Conservation (phyloP, 768 basidiomycete species). For the Russula sp. region DNA sequence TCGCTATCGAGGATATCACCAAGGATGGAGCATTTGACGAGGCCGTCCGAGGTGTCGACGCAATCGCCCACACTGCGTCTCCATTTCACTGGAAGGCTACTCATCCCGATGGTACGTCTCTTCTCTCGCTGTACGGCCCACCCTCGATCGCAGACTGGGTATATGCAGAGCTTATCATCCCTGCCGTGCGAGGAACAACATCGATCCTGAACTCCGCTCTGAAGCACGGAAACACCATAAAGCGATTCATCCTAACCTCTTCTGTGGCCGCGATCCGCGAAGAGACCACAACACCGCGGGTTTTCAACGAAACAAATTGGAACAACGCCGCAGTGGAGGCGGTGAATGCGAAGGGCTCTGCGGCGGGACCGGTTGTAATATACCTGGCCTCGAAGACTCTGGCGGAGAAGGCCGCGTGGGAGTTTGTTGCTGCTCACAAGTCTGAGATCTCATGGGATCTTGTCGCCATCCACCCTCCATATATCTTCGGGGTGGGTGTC, state of each 20-base stretch:
- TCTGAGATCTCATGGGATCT: slow-evolving; percentile 44
- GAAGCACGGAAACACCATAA: slow-evolving; percentile 17
- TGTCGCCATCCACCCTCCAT: slow-evolving; percentile 50
- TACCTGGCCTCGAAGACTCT: slow-evolving; percentile 56
- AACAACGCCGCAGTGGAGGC: slow-evolving; percentile 43
- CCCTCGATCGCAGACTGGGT: too few species aligned
- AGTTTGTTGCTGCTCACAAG: slow-evolving; percentile 41
- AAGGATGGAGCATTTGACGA: too few species aligned
- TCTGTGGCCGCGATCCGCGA: slow-evolving; percentile 46
- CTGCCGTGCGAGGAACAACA: too few species aligned
- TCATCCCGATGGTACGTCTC: too few species aligned
- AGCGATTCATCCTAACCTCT: slow-evolving; percentile 59
- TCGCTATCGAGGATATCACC: too few species aligned
- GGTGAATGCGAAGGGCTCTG: slow-evolving; percentile 44
- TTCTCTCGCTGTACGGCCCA: too few species aligned
- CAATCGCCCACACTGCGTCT: too few species aligned
- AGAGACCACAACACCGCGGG: slow-evolving; percentile 23
- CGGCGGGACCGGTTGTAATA: slow-evolving; percentile 36
- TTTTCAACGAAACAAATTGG: slow-evolving; percentile 38
- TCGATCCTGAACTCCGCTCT: too few species aligned
- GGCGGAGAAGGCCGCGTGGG: slow-evolving; percentile 57
- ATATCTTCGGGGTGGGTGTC: slow-evolving; percentile 10
- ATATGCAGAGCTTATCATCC: too few species aligned
- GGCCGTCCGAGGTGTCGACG: too few species aligned
- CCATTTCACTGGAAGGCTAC: too few species aligned